phyloP scores from a whole-genome alignment of 2,329 filamentous ascomycete genomes.

The Colletotrichum lini region DNA sequence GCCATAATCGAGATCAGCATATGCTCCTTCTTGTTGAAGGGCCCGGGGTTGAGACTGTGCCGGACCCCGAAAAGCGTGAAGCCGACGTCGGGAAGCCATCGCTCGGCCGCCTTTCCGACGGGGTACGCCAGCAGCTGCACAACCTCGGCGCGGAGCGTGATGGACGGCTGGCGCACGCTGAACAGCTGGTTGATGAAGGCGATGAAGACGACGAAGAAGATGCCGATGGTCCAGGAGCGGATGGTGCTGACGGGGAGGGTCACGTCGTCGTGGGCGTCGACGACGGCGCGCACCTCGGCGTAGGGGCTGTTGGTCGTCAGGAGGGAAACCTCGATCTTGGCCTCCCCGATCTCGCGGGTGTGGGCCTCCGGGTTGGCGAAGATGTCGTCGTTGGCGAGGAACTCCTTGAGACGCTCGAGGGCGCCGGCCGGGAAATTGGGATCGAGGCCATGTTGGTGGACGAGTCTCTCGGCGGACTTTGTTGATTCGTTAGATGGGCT shows the following conservation, averaged over 20 bases:
- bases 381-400: constrained; percentile 49
- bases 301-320: constrained; percentile 55
- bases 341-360: constrained; percentile 48
- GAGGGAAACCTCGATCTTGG: constrained; percentile 52
- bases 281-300: constrained; percentile 61
- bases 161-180: constrained; percentile 57
- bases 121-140: constrained; percentile 58
- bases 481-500: constrained; percentile 34
- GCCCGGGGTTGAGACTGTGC: constrained; percentile 62
- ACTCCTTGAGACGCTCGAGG: constrained; percentile 57
- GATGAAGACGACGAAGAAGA: constrained; percentile 52
- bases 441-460: constrained; percentile 60
- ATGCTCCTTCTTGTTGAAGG: constrained; percentile 69
- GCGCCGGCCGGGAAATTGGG: constrained; percentile 62
- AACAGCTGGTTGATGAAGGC: constrained; percentile 57
- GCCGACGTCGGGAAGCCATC: constrained; percentile 51
- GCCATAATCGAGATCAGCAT: constrained; percentile 70
- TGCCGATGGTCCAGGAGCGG: constrained; percentile 56
- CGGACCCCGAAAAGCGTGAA: constrained; percentile 54
- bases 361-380: constrained; percentile 47
- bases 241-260: constrained; percentile 58
- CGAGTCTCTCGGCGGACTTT: constrained; percentile 46
- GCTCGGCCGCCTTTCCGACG: constrained; percentile 53
- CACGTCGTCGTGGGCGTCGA: constrained; percentile 59
- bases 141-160: constrained; percentile 56